These are phyloP conservation scores for Penicillium ochrochloron DNA, from an alignment of 495 filamentous ascomycete species.

Conservation along the genomic window DNA sequence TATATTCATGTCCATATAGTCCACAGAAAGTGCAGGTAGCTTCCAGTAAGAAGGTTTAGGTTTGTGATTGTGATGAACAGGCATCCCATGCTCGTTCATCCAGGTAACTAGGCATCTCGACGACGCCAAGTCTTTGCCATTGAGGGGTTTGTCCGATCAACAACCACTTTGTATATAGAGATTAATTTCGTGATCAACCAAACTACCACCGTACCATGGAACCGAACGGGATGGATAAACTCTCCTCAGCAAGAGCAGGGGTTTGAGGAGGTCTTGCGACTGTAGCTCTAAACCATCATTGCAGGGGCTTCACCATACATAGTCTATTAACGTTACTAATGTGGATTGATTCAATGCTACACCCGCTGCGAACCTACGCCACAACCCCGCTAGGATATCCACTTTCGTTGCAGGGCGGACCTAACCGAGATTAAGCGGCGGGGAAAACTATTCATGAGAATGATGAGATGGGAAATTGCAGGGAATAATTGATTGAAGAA, in stretches of 20 bases:
- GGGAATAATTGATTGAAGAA: not conserved
- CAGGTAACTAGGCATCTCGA: not conserved
- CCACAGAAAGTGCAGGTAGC: not conserved
- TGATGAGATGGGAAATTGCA: constrained; percentile 6
- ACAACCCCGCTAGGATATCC: constrained; percentile 4
- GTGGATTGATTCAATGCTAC: not conserved
- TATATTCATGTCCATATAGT: constrained; percentile 13
- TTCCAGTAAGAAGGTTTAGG: not conserved
- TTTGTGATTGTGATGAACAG: constrained; percentile 16
- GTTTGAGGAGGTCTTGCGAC: constrained; percentile 9
- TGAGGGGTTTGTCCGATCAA: constrained; percentile 2
- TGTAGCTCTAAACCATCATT: not conserved
- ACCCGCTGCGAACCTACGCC: constrained; percentile 5
- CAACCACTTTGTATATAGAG: not conserved
- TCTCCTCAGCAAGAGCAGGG: constrained; percentile 1
- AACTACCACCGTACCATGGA: constrained; percentile 20
- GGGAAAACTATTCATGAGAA: constrained; percentile 2
- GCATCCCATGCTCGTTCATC: not conserved
- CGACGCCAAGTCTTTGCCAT: not conserved
- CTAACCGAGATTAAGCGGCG: constrained; percentile 1
- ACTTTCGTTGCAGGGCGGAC: not conserved
- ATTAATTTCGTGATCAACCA: constrained; percentile 3
- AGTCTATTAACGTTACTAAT: constrained; percentile 2
- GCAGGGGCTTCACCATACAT: not conserved
- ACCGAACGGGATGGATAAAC: not conserved